phyloP scores from a whole-genome alignment of 441 rosid species.

The Caryocar brasiliense region DNA sequence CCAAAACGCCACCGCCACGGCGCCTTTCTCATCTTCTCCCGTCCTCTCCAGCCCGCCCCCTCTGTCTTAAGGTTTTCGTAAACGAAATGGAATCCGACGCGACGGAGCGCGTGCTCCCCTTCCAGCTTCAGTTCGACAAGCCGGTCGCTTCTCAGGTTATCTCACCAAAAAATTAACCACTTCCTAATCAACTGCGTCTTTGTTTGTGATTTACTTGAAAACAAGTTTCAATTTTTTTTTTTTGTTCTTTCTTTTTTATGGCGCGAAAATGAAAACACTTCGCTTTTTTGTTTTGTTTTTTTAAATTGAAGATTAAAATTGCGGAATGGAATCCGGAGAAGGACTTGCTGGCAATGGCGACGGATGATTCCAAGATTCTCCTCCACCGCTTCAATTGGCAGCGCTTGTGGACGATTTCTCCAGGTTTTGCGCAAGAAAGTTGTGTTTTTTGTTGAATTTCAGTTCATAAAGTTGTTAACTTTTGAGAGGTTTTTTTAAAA shows the following conservation, averaged over 20 bases:
- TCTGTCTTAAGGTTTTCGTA: no score
- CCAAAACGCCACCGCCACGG: no score
- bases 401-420: conserved; percentile 73
- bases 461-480: not conserved
- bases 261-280: no score
- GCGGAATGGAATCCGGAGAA: conserved; percentile 93
- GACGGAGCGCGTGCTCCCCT: conserved; percentile 36
- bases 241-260: not conserved
- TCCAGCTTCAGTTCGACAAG: conserved; percentile 78
- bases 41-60: no score
- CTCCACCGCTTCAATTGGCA: conserved; percentile 92
- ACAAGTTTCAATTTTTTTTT: not conserved
- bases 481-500: not conserved
- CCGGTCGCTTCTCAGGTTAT: conserved; percentile 75
- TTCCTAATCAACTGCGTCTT: not conserved
- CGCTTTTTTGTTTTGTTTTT: not conserved
- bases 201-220: not conserved
- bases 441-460: not conserved
- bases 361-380: conserved; percentile 70
- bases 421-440: conserved; percentile 25
- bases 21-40: no score
- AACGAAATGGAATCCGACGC: conserved; percentile 69
- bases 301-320: conserved; percentile 37
- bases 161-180: not conserved
- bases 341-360: conserved; percentile 82